Conservation (phyloP, 345 rosid species). For the Hibiscus syriacus region DNA sequence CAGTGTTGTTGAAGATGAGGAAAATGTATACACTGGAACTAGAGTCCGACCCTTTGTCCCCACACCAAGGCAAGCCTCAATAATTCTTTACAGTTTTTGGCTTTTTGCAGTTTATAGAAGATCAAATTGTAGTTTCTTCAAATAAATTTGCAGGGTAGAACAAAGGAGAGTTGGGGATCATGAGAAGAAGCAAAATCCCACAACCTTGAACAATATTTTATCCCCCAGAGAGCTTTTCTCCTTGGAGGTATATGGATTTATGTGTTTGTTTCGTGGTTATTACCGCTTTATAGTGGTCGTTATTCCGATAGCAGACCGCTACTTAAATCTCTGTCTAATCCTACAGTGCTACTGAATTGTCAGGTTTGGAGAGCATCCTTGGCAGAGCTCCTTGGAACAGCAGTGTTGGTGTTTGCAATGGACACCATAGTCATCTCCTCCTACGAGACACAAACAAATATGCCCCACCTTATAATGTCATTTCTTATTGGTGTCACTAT, state of each 20-base stretch:
- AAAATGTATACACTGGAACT: constrained; percentile 3
- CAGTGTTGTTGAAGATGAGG: neutral
- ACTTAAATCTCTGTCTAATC: too few species aligned
- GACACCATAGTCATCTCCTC: constrained; percentile 31
- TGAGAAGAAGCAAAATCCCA: constrained; percentile 7
- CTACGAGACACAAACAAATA: constrained; percentile 18
- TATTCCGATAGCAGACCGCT: too few species aligned
- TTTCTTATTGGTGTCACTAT: constrained; percentile 23
- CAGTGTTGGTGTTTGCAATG: constrained; percentile 33
- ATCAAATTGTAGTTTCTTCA: neutral
- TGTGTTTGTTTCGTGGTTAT: too few species aligned
- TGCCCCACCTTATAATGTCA: constrained; percentile 32
- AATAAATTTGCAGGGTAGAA: neutral
- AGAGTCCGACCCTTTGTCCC: constrained; percentile 6
- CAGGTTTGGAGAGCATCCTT: constrained; percentile 54
- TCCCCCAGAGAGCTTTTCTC: neutral
- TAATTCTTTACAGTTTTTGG: neutral
- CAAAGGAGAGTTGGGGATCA: neutral
- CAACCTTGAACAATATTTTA: neutral
- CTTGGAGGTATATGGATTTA: neutral
- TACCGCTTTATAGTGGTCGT: too few species aligned
- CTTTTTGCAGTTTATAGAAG: neutral
- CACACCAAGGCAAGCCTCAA: constrained; percentile 8
- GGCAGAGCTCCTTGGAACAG: constrained; percentile 43
- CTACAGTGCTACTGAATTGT: neutral